phyloP scores from a whole-genome alignment of 2,329 filamentous ascomycete species.

The Fusarium pininemorale region DNA sequence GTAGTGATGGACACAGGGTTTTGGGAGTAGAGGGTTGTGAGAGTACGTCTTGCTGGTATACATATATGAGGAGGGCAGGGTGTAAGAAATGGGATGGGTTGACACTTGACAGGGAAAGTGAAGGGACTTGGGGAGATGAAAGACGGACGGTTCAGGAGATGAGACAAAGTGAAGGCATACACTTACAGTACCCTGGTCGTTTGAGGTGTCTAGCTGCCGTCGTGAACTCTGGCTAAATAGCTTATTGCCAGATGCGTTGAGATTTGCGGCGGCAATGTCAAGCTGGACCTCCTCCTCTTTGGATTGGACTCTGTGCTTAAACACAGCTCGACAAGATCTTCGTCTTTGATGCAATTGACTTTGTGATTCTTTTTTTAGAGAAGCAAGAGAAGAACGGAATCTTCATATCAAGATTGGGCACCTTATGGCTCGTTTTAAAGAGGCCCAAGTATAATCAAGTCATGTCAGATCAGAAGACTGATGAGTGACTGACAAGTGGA shows the following conservation, averaged over 20 bases:
- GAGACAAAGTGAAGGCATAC: conserved; percentile 8
- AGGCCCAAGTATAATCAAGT: conserved; percentile 19
- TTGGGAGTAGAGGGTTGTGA: not conserved
- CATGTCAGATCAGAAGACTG: conserved; percentile 32
- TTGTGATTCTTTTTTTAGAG: not conserved
- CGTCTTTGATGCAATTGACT: conserved; percentile 16
- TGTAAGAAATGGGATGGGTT: conserved; percentile 7
- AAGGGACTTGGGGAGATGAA: conserved; percentile 3
- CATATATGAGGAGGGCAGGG: conserved; percentile 9
- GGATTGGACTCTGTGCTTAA: conserved; percentile 7
- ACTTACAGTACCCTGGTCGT: conserved; percentile 32
- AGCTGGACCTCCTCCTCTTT: conserved; percentile 5
- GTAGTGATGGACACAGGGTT: conserved; percentile 22
- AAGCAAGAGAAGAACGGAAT: not conserved
- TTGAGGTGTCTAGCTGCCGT: conserved; percentile 23
- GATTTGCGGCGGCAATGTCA: conserved; percentile 16
- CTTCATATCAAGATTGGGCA: conserved; percentile 1
- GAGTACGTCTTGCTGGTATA: not conserved
- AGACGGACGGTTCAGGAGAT: not conserved
- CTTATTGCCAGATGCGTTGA: conserved; percentile 24
- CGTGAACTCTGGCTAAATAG: conserved; percentile 27
- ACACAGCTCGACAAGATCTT: conserved; percentile 12
- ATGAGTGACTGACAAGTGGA: conserved; percentile 29
- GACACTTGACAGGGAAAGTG: conserved; percentile 9
- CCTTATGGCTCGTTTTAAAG: conserved; percentile 17